Percentiles rank a stretch among this genome's conserved stretches.
Evolutionary conservation across 257 asterid genomes (phyloP).

Genomic region (Solanum medicagineum): DNA sequence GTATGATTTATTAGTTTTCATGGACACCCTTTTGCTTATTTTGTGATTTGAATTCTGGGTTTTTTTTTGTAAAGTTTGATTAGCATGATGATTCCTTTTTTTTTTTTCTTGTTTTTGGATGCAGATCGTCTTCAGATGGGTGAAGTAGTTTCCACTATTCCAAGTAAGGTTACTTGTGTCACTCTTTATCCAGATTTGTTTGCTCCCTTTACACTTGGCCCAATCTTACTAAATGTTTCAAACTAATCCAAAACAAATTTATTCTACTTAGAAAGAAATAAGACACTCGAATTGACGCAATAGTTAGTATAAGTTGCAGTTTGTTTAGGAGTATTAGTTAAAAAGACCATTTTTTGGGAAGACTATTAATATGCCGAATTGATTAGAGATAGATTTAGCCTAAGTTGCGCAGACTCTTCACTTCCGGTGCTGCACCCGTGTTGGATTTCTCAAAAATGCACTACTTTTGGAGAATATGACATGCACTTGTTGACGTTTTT

Average conservation of each 20-base stretch:
- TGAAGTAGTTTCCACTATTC: conserved; percentile 94
- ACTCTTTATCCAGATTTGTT: neutral
- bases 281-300: neutral
- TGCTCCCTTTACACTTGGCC: neutral
- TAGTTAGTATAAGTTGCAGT: neutral
- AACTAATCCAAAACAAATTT: neutral
- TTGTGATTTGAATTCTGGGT: neutral
- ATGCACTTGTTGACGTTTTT: too few species aligned
- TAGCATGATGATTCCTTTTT: neutral
- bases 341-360: neutral
- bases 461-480: too few species aligned
- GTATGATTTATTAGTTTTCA: conserved; percentile 9
- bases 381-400: neutral
- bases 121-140: conserved; percentile 99
- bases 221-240: neutral
- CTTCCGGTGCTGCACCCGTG: too few species aligned
- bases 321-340: neutral
- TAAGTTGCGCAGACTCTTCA: too few species aligned
- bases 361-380: neutral
- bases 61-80: neutral
- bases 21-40: neutral
- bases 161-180: conserved; percentile 40
- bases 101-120: neutral
- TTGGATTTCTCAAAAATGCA: too few species aligned
- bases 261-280: neutral